Conservation (phyloP, 345 rosid genomes). For the Murraya koenigii region DNA sequence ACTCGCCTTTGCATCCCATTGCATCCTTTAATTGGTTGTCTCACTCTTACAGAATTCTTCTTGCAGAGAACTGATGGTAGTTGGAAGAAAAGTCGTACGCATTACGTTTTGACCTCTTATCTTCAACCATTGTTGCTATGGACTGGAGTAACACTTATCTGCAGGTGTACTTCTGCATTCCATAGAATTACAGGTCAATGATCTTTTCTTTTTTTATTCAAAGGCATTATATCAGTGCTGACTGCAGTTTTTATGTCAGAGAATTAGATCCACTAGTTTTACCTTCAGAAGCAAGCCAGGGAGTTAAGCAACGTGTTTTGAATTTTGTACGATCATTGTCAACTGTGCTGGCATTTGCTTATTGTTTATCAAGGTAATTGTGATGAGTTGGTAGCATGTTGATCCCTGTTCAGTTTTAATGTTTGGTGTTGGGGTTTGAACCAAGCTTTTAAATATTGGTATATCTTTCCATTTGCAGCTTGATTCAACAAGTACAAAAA, state of each 20-base stretch:
- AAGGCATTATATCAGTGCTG: constrained; percentile 16
- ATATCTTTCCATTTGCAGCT: constrained; percentile 38
- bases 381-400: background rate
- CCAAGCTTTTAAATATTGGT: constrained; percentile 1
- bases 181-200: background rate
- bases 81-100: constrained; percentile 62
- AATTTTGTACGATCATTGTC: constrained; percentile 70
- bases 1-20: background rate
- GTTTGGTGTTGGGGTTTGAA: constrained; percentile 15
- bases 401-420: background rate
- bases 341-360: constrained; percentile 78
- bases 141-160: constrained; percentile 72
- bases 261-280: constrained; percentile 74
- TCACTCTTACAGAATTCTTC: background rate
- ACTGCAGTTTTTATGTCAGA: constrained; percentile 42
- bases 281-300: constrained; percentile 76
- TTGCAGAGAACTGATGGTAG: constrained; percentile 61
- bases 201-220: background rate
- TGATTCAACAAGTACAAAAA: constrained; percentile 72
- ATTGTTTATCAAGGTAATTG: constrained; percentile 78
- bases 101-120: constrained; percentile 60
- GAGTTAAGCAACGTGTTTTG: constrained; percentile 77
- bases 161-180: constrained; percentile 56
- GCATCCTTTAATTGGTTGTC: constrained; percentile 14
- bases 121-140: constrained; percentile 86